Base-by-base conservation (phyloP, 495 filamentous ascomycete species). In the Tuber melanosporum region DNA sequence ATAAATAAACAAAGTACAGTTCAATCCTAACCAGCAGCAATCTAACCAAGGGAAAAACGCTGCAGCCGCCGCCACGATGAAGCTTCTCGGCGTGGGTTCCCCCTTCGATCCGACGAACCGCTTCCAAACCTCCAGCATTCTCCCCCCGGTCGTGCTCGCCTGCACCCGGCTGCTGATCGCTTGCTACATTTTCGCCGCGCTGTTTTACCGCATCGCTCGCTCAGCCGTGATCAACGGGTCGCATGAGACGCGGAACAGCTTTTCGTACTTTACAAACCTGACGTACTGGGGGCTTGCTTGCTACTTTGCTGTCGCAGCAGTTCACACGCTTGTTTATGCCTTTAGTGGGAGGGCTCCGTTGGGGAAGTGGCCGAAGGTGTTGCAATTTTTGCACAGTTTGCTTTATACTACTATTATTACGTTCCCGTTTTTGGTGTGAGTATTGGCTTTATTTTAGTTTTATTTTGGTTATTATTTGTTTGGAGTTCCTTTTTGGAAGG, bases 241-340 rank as follows among this genome's bases (percentile, higher is more conserved):
- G 72, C 17, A 73, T 15, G 73, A 46, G 8, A 84, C 88, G 66
- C 85, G 85, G 43, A 83, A 85, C 66, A 85, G 85, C 71, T 95
- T 95, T 87, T 91, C 89, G 78, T 96, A 88, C 88, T 96, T 96
- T 86, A 96, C 93, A 66, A 87, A 88, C 82, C 84, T 92, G 72
- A 91, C 90, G 7, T 94, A 92, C 86, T 95, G 92, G 92, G 91
- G 92, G 0, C 80, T 94, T 36, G 90, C 87, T 32, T 95, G 94
- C 85, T 96, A 95, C 86, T 91, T 91, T 83, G 85, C 89, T 26
- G 84, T 90, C 75, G 85, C 89, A 0, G 85, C 89, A 6, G 71
- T 89, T 36, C 93, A 96, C 85, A 92, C 91, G 0, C 85, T 89
- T 72, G 86, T 85, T 71, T 94, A 94, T 85, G 88, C 88, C 36